phyloP scores from a whole-genome alignment of 1,284 basidiomycete species.

The Caloboletus firmus region DNA sequence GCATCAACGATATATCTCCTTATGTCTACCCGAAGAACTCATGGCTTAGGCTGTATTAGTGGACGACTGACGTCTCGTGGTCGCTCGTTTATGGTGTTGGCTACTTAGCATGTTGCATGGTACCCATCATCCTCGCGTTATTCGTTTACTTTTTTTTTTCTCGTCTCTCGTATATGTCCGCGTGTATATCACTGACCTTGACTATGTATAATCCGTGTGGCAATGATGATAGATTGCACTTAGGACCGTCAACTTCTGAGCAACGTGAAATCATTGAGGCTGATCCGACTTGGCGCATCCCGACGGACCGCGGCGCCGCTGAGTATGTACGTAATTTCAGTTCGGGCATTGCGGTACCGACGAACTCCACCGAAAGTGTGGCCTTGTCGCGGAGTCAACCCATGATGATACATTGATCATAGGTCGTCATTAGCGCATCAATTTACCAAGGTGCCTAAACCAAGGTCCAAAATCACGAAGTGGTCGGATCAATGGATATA shows the following conservation, averaged over 20 bases:
- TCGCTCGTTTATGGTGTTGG: background rate
- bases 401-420: too few relatives aligned
- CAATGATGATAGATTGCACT: background rate
- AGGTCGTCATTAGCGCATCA: too few relatives aligned
- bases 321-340: background rate
- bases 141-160: background rate
- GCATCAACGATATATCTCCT: background rate
- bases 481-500: too few relatives aligned
- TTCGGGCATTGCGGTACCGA: background rate
- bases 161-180: background rate
- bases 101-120: background rate
- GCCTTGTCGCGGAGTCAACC: background rate
- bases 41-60: slow-evolving; percentile 11
- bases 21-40: background rate
- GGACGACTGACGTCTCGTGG: background rate
- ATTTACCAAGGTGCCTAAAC: too few relatives aligned
- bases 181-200: background rate
- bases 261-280: too few relatives aligned
- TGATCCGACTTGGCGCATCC: background rate
- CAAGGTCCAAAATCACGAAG: too few relatives aligned
- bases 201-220: too few relatives aligned
- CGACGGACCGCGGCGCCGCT: background rate
- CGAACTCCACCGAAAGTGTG: background rate
- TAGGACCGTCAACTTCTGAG: too few relatives aligned
- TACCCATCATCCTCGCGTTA: background rate